Evolutionary conservation across 2,329 filamentous ascomycete species (phyloP).

Genomic region (Verticillium dahliae): DNA sequence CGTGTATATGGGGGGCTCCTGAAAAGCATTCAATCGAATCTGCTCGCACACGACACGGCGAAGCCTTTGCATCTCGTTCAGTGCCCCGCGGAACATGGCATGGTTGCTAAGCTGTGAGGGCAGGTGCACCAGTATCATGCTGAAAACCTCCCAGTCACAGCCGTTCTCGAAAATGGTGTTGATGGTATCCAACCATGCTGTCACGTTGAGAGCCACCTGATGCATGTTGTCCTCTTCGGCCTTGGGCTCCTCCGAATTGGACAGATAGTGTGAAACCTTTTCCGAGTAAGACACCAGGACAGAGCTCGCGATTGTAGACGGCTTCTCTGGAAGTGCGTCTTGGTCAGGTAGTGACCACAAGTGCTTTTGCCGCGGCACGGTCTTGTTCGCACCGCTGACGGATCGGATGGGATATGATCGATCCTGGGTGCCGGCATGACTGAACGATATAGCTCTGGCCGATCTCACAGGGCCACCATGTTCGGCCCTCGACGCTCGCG

Average conservation of each 20-base stretch:
- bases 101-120: slow-evolving; percentile 87
- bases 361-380: slow-evolving; percentile 33
- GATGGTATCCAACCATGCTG: slow-evolving; percentile 70
- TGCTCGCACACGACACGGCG: slow-evolving; percentile 76
- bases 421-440: slow-evolving; percentile 38
- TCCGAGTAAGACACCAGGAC: slow-evolving; percentile 38
- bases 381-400: slow-evolving; percentile 29
- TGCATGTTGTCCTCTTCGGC: slow-evolving; percentile 10
- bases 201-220: slow-evolving; percentile 47
- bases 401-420: slow-evolving; percentile 33
- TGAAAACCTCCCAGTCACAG: slow-evolving; percentile 88
- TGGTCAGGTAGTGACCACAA: slow-evolving; percentile 54
- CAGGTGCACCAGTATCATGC: slow-evolving; percentile 79
- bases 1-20: slow-evolving; percentile 68
- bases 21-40: slow-evolving; percentile 68
- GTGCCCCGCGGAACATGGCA: slow-evolving; percentile 69
- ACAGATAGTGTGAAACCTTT: slow-evolving; percentile 9
- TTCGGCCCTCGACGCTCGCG: slow-evolving; percentile 38
- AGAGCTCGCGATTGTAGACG: slow-evolving; percentile 39
- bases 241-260: slow-evolving; percentile 8
- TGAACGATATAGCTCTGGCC: slow-evolving; percentile 45
- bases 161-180: slow-evolving; percentile 62
- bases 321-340: slow-evolving; percentile 44
- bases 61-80: slow-evolving; percentile 68
- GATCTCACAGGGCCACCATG: slow-evolving; percentile 32